Conservation (phyloP, 345 rosid genomes). For the Lepidium didymum region DNA sequence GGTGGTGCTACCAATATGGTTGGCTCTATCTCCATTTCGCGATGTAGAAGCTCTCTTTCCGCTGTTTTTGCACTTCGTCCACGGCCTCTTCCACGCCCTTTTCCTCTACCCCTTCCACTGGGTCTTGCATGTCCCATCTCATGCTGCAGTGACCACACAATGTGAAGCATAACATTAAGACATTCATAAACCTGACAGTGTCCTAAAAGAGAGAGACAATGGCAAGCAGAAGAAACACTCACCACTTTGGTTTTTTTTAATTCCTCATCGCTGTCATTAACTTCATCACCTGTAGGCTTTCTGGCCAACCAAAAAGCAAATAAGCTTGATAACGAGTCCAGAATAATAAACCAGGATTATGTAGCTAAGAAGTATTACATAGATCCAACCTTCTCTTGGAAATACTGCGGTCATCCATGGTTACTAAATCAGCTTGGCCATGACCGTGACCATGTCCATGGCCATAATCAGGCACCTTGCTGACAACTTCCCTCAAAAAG, state of each 20-base stretch:
- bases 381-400: constrained; percentile 62
- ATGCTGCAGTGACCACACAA: constrained; percentile 39
- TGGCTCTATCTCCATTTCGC: constrained; percentile 51
- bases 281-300: constrained; percentile 70
- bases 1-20: constrained; percentile 20
- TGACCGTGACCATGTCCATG: constrained; percentile 55
- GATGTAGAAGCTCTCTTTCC: constrained; percentile 60
- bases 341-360: background rate
- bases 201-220: background rate
- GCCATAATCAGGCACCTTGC: constrained; percentile 91
- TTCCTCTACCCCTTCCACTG: constrained; percentile 86
- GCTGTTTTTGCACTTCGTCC: constrained; percentile 58
- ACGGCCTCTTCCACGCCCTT: constrained; percentile 95
- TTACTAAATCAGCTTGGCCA: constrained; percentile 54
- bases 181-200: background rate
- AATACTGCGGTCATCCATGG: constrained; percentile 58
- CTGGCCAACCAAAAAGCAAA: constrained; percentile 34
- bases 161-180: background rate
- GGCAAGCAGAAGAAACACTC: background rate
- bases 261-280: constrained; percentile 84
- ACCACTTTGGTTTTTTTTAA: constrained; percentile 75
- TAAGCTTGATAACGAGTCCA: background rate
- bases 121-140: constrained; percentile 58
- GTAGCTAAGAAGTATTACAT: background rate
- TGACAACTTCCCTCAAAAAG: constrained; percentile 83